phyloP scores from a whole-genome alignment of 108 stramenopile genomes.

The Pseudonitzschia multiseries region DNA sequence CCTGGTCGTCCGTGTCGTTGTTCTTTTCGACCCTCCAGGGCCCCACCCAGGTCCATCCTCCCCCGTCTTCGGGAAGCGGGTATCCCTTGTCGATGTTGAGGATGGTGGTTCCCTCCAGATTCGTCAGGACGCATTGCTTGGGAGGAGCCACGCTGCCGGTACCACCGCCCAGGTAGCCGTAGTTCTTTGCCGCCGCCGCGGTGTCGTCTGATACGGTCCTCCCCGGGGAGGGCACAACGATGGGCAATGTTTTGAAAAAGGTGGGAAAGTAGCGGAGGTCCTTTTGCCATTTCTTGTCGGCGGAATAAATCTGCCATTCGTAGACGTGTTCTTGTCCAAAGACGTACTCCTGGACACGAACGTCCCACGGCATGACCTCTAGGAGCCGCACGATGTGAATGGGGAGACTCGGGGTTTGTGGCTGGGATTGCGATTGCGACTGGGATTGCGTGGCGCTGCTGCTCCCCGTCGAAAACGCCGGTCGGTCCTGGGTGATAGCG shows the following conservation, averaged over 20 bases:
- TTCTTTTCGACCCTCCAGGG: conserved; percentile 51
- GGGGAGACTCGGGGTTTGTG: conserved; percentile 34
- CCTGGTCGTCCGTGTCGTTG: conserved; percentile 38
- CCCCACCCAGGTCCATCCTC: conserved; percentile 57
- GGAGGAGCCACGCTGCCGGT: conserved; percentile 27
- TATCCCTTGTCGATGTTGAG: conserved; percentile 53
- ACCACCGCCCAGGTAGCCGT: conserved; percentile 15
- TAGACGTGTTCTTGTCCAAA: conserved; percentile 51
- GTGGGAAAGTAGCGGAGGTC: conserved; percentile 38
- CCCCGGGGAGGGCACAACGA: conserved; percentile 32
- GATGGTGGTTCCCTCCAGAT: conserved; percentile 33
- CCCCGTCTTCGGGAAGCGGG: conserved; percentile 54
- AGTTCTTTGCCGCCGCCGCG: conserved; percentile 11
- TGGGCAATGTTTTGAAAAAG: conserved; percentile 46
- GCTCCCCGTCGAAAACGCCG: conserved; percentile 32
- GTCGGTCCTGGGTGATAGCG: conserved; percentile 48
- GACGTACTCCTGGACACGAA: conserved; percentile 36
- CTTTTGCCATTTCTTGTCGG: conserved; percentile 45
- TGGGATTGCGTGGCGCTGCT: neutral
- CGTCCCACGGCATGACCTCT: conserved; percentile 67
- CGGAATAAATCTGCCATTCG: conserved; percentile 58
- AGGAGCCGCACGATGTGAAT: conserved; percentile 55
- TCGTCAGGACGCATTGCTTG: conserved; percentile 48
- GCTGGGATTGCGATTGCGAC: neutral
- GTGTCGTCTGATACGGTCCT: conserved; percentile 26